A percentile compares a stretch with the other conserved stretches of the same genome.
These are phyloP conservation scores for Phytopythium delawarense DNA, from an alignment of 352 stramenopile genomes.

Conservation along the genomic window DNA sequence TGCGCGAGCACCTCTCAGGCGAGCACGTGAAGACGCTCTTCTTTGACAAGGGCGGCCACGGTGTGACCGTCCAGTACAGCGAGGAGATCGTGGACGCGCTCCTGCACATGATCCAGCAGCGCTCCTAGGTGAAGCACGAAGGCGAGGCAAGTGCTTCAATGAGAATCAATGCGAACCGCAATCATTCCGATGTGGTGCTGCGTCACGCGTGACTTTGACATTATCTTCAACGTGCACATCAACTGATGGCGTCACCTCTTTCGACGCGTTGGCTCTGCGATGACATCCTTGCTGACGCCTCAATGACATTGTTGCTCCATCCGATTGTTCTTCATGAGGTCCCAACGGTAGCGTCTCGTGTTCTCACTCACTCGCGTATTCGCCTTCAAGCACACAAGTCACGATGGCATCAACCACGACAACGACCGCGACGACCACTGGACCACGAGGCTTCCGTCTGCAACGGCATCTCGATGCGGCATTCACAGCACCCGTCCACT, in stretches of 20 bases:
- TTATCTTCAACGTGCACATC: neutral
- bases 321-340: neutral
- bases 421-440: constrained; percentile 5
- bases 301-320: neutral
- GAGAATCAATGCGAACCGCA: neutral
- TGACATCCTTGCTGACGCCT: neutral
- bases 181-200: neutral
- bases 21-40: constrained; percentile 41
- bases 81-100: constrained; percentile 33
- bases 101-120: constrained; percentile 21
- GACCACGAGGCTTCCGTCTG: constrained; percentile 14
- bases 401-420: constrained; percentile 3
- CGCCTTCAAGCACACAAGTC: neutral
- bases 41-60: constrained; percentile 42
- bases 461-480: constrained; percentile 24
- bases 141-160: neutral
- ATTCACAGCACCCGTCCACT: constrained; percentile 22
- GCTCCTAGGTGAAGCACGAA: neutral
- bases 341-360: neutral
- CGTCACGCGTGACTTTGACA: neutral
- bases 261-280: neutral
- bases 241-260: neutral
- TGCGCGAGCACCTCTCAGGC: constrained; percentile 29
- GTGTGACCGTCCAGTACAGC: constrained; percentile 40
- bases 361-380: neutral